Base-by-base conservation (phyloP, 352 stramenopile species). In the Phytopythium kandeliae region DNA sequence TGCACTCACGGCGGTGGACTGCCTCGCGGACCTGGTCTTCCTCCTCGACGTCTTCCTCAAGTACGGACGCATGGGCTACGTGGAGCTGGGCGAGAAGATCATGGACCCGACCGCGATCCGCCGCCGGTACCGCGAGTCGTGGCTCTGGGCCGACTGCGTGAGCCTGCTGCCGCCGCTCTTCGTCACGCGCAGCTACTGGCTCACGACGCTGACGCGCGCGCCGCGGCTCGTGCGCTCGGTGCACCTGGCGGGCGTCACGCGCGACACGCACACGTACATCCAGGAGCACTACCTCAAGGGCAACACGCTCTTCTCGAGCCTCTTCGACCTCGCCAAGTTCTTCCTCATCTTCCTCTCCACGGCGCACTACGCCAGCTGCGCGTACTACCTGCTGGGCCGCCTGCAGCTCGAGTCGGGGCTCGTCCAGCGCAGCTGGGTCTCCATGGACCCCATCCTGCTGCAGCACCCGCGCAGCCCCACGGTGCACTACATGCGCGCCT, bases 401-500 rank as follows among this genome's bases (percentile, higher is more conserved):
- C 24, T 60, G 12, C 68, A 77, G 54, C 41, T 84, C 7, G 53
- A 79, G 33, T 62, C 21, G 3, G 60, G 57, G 0, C 30, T 78
- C 5, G 66, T 54, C 3, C 54, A 57, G 17, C 64, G 48, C 40
- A 87, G 76, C 35, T 89, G 78, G 78, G 53, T 88, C 31, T 85
- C 60, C 22, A 51, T 69, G 19, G 78, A 90, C 36, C 48, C 70
- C 9, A 68, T 90, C 34, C 35, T 90, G 2, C 45, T 36, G 2
- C 67, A 86, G 30, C 71, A 87, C 28, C 76, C 78, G 4, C 45
- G 85, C 28, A 67, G 70, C 11, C 54, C 69, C 0, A 46, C 65
- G 1, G 59, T 86, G 21, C 74, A 86, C 51, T 90, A 90, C 54
- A 78, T 88, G 57, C 78, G 78, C 38, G 60, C 76, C n/a, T 75